Conservation (phyloP, 106 monocot species). For the Dioscorea alata region DNA sequence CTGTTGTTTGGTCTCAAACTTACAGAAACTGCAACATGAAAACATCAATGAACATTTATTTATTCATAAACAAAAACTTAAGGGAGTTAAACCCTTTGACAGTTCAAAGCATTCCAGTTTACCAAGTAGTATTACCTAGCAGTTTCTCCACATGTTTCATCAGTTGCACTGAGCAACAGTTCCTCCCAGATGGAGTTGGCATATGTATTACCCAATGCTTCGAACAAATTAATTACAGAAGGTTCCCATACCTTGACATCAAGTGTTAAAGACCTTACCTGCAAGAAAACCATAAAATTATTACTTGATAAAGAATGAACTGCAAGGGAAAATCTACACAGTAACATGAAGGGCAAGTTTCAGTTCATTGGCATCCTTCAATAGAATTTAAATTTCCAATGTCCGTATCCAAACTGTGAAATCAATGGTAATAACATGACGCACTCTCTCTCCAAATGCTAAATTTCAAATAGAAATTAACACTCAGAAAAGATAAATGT, state of each 20-base stretch:
- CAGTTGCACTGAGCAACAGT: conserved; percentile 40
- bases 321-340: too few species aligned
- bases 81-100: too few species aligned
- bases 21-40: conserved; percentile 31
- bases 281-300: conserved; percentile 4
- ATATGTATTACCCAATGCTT: conserved; percentile 84
- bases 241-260: conserved; percentile 99
- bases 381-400: too few species aligned
- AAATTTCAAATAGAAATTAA: too few species aligned
- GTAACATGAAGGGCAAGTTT: too few species aligned
- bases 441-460: too few species aligned
- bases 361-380: too few species aligned
- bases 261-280: conserved; percentile 94
- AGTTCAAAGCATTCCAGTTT: neutral
- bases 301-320: too few species aligned
- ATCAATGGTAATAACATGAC: too few species aligned
- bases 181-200: conserved; percentile 94
- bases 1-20: conserved; percentile 33
- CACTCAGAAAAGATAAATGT: too few species aligned
- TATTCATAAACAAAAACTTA: too few species aligned
- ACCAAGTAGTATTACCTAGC: conserved; percentile 40
- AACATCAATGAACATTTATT: neutral
- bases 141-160: conserved; percentile 32
- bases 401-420: too few species aligned
- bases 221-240: conserved; percentile 89